Evolutionary conservation across 2,329 filamentous ascomycete species (phyloP), one percentile per base, ranked within the genome.

Genomic region (Fusarium goolgardi): DNA sequence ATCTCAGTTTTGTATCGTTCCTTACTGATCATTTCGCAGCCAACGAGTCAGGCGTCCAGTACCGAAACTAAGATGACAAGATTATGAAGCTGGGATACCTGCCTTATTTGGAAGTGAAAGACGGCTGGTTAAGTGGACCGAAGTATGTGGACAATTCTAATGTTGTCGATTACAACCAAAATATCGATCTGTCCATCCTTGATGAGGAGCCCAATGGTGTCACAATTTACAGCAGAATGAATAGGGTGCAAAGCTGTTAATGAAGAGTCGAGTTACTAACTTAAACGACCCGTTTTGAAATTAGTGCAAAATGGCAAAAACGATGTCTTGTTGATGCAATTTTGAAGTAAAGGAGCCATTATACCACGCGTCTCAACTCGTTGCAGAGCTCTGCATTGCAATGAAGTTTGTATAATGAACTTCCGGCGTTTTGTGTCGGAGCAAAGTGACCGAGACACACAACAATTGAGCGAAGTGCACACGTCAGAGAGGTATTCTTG

Each of bases 121-220:
- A 29, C 6, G 47, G 16, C 10, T 10, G n/a, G 11, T 13, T 27
- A 18, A 27, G 51, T 54, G 51, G 51, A 54, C n/a, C 51, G n/a
- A 12, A 21, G 47, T 25, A 25, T 13, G 37, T 25, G 29, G 20
- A 16, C n/a, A 27, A 7, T 9, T 23, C 11, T 12, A 5, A 18
- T 21, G 8, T 21, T 44, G 25, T n/a, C 57, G 55, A 60, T 60
- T 35, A 35, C 20, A 27, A 44, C 55, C 57, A 59, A 60, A 59
- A 59, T 6, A 44, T 27, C 55, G 57, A 60, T 60, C 55, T 13
- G 27, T 20, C 16, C 9, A 59, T 11, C 55, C 44, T 37, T 43
- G 37, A 37, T 18, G 31, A 6, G 23, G 11, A 40, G 18, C 20
- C 13, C 23, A 15, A 16, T 29, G 10, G 18, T 35, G n/a, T 27